Base-by-base conservation (phyloP, 768 basidiomycete species). In the Kockovaella imperatae region DNA sequence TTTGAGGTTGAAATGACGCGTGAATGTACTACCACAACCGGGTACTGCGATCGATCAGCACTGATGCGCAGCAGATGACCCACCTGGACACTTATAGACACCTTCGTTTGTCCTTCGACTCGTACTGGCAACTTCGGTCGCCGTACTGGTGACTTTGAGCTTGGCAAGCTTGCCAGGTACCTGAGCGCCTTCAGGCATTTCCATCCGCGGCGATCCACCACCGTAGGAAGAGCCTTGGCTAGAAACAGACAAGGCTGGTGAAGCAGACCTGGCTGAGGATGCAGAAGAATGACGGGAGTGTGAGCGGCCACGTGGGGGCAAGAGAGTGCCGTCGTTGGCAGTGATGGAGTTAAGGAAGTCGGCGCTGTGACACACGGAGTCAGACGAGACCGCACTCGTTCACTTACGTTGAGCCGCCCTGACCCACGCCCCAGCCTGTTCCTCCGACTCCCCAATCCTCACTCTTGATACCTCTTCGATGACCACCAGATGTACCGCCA, bases 1-100 rank as follows among this genome's bases (percentile, higher is more conserved):
- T 69, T 90, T 89, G 49, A 95, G 69, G 67, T 95, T 95, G 75
- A 95, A 95, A 66, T 87, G 84, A 64, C 87, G 50, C 0, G 91
- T 95, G 59, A 90, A 90, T 3, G 87, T 87, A 60, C 83, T 85
- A 31, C 82, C 83, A 72, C 87, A 89, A 11, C 88, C 89, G 8
- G 87, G 86, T 14, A 96, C 87, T 67, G 41, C 4, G 4, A 11
- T 18, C 17, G n/a, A 50, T 34, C 47, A 45, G 24, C 30, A 23
- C 15, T 14, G 47, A 14, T 18, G 20, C 8, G n/a, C 26, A 42
- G 29, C 3, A 40, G 14, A 18, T 8, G 5, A 57, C 64, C 48
- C 49, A 67, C 64, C 51, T 4, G 83, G 83, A 74, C 86, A 88
- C 28, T 79, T 71, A 65, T 91, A 93, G 54, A 80, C 83, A 35